Conservation (phyloP, 2,329 filamentous ascomycete genomes). For the Amphichorda felina region DNA sequence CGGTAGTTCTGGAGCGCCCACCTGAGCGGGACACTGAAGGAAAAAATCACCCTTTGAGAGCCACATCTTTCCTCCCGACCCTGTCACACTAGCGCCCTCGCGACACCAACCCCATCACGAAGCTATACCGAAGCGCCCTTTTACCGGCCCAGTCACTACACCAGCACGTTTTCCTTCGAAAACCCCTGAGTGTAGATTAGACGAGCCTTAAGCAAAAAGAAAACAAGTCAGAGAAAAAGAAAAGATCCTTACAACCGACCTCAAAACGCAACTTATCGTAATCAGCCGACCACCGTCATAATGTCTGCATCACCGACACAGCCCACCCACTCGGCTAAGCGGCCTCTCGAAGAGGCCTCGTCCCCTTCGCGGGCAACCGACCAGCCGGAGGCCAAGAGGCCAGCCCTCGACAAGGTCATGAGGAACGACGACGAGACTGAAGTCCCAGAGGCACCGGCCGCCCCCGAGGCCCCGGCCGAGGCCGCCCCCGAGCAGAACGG, state of each 20-base stretch:
- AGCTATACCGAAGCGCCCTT: slow-evolving; percentile 1
- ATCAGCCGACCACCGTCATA: slow-evolving; percentile 16
- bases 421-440: slow-evolving; percentile 46
- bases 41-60: slow-evolving; percentile 12
- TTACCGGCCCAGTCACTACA: slow-evolving; percentile 45
- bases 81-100: slow-evolving; percentile 3
- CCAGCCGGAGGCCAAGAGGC: slow-evolving; percentile 94
- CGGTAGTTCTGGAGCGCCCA: slow-evolving; percentile 13
- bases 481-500: slow-evolving; percentile 32
- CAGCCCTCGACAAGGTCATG: slow-evolving; percentile 84
- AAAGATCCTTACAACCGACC: neutral
- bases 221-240: slow-evolving; percentile 13
- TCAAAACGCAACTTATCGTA: neutral
- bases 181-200: slow-evolving; percentile 79
- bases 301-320: slow-evolving; percentile 65
- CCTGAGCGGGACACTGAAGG: slow-evolving; percentile 13
- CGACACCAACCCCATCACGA: slow-evolving; percentile 5
- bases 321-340: slow-evolving; percentile 67
- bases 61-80: slow-evolving; percentile 2
- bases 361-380: slow-evolving; percentile 86
- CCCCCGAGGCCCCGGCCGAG: slow-evolving; percentile 20
- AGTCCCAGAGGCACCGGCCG: slow-evolving; percentile 19
- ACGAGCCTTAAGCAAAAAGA: slow-evolving; percentile 27
- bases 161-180: slow-evolving; percentile 92
- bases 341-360: slow-evolving; percentile 91